Evolutionary conservation across 2,329 filamentous ascomycete species (phyloP), one percentile per base, ranked within the genome.

Genomic region (Curvularia eragrostidis): DNA sequence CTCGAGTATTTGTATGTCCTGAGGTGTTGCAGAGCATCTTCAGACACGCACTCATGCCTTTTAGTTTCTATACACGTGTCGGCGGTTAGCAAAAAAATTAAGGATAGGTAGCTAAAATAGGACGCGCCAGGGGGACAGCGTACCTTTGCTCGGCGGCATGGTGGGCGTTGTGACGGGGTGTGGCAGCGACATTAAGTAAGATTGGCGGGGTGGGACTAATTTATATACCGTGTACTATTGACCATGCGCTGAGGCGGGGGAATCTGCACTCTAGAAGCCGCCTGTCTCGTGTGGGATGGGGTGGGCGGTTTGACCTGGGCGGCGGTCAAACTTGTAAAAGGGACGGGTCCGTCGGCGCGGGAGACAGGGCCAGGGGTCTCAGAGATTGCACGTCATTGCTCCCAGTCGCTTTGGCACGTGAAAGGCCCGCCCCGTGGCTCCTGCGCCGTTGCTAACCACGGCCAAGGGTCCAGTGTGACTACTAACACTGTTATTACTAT

Each of bases 1-100:
- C 90, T 91, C 69, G 93, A 96, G 80, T 99, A 99, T 76, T 97
- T 96, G 87, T 99, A 99, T 59, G 89, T 89, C 79, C 93, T 95
- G 70, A 99, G 88, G 77, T 97, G 93, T 59, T 90, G 84, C 67
- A 99, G 86, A 53, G 92, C 92, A 72, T 98, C 93, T 71, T 97
- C 92, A 26, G 93, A 96, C 67, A 98, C 82, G 65, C 83, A 84
- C 63, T 87, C 84, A 70, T 89, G 90, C 78, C 89, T 88, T 68
- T 88, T 86, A 56, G 81, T 84, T 52, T 87, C 87, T 77, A 63
- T 34, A 13, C 4, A n/a, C 12, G 5, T 23, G 44, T 13, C 10
- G 2, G 12, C 21, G 18, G 62, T 71, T 61, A 68, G 68, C 57
- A 55, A 51, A 42, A 5, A 18, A n/a, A 15, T 38, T 15, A 32